phyloP scores from a whole-genome alignment of 305 asterid genomes.

The Nicotiana rustica region DNA sequence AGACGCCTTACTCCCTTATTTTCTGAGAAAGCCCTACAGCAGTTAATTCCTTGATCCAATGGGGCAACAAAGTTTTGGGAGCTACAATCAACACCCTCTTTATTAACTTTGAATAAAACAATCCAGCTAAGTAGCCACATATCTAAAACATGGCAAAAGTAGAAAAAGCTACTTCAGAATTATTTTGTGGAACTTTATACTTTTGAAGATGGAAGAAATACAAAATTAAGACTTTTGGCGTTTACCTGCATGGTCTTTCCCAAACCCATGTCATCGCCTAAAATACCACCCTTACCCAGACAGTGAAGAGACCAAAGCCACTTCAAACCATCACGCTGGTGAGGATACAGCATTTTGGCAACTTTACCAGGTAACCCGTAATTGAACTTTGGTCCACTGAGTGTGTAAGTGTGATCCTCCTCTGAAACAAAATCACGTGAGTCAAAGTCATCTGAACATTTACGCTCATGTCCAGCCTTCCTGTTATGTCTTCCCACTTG shows the following conservation, averaged over 20 bases:
- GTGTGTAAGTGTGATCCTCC: conserved; percentile 47
- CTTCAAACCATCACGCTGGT: conserved; percentile 90
- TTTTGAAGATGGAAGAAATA: background rate
- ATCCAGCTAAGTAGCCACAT: conserved; percentile 83
- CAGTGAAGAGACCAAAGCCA: conserved; percentile 99
- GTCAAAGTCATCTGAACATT: conserved; percentile 51
- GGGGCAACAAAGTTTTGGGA: conserved; percentile 89
- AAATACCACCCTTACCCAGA: conserved; percentile 88
- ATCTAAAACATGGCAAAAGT: conserved; percentile 54
- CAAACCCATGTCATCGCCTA: conserved; percentile 98
- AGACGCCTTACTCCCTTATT: conserved; percentile 71
- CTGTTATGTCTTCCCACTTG: conserved; percentile 46
- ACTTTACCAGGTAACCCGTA: conserved; percentile 68
- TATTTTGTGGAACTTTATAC: background rate
- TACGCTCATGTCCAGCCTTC: conserved; percentile 51
- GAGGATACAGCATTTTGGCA: conserved; percentile 83
- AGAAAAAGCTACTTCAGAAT: conserved; percentile 24
- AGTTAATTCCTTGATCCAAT: conserved; percentile 85
- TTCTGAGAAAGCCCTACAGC: conserved; percentile 80
- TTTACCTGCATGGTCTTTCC: conserved; percentile 99
- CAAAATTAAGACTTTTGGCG: conserved; percentile 25
- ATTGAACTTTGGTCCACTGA: conserved; percentile 57
- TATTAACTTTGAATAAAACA: conserved; percentile 76
- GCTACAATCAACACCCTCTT: conserved; percentile 83
- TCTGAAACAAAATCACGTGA: conserved; percentile 49